Evolutionary conservation across 768 basidiomycete genomes (phyloP), one percentile per base, ranked within the genome.

Genomic region (Trametes cubensis): DNA sequence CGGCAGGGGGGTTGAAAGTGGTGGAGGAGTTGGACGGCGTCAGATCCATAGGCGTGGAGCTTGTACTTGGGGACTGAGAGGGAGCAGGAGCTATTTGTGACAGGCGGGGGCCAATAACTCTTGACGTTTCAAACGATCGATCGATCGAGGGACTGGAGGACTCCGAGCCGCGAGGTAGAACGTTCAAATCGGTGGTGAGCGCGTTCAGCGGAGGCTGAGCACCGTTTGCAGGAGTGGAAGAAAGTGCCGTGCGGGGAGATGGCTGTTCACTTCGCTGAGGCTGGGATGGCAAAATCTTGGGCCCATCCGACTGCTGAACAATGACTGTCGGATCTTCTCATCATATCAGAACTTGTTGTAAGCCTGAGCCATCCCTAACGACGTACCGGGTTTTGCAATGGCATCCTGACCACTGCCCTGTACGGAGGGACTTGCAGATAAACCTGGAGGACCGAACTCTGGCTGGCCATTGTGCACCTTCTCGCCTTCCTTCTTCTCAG

Each of bases 401-500:
- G 23, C 21, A 21, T 44, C 52, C 11, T 58, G 17, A 14, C 55
- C 49, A 38, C 14, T 53, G n/a, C 48, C 45, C 18, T 60, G 59
- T 7, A 57, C 20, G 10, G 63, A 64, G 2, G 63, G 41, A 18
- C 54, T 57, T 25, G 15, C 47, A 1, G 62, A 64, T 7, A 64
- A 45, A 34, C 58, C 58, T 1, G 58, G 58, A 13, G 63, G 63
- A 25, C 58, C 54, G 14, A 55, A 51, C 4, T 64, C 63, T 2
- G 42, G 45, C 8, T 53, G 52, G 17, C 59, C 62, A 23, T 63
- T 66, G 30, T 57, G 55, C 0, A 50, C 2, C 38, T 60, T 62
- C 34, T 75, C 76, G 6, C 67, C 61, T 56, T 75, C 79, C 58
- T 75, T 79, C 70, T 79, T 81, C 60, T 80, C 78, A 63, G 90